phyloP scores from a whole-genome alignment of 2,329 filamentous ascomycete species.

The Fusarium decemcellulare region DNA sequence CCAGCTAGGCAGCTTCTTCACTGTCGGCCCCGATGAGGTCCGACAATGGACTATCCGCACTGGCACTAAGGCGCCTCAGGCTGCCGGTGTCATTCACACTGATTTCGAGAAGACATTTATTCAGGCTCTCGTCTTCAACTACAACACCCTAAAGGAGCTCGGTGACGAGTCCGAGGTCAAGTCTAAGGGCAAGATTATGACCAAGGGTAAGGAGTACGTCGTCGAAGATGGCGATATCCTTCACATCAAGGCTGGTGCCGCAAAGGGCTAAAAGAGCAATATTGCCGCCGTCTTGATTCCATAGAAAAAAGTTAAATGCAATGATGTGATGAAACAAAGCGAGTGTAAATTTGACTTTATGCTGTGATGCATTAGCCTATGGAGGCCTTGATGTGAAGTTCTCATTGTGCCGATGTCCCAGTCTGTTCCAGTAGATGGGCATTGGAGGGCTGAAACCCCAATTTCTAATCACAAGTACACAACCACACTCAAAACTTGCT shows the following conservation, averaged over 20 bases:
- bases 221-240: slow-evolving; percentile 87
- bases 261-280: slow-evolving; percentile 71
- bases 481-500: background rate
- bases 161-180: slow-evolving; percentile 92
- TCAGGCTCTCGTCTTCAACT: slow-evolving; percentile 96
- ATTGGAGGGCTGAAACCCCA: background rate
- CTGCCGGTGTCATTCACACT: slow-evolving; percentile 96
- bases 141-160: slow-evolving; percentile 81
- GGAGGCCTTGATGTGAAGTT: background rate
- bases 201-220: slow-evolving; percentile 98
- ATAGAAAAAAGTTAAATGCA: slow-evolving; percentile 44
- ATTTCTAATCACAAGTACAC: no score
- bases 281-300: slow-evolving; percentile 21
- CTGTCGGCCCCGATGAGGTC: slow-evolving; percentile 94
- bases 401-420: no score
- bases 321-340: slow-evolving; percentile 38
- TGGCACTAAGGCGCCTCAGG: slow-evolving; percentile 96
- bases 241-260: slow-evolving; percentile 91
- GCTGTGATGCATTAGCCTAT: background rate
- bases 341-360: background rate
- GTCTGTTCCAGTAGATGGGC: background rate
- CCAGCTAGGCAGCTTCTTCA: slow-evolving; percentile 97
- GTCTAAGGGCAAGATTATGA: slow-evolving; percentile 96
- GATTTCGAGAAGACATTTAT: slow-evolving; percentile 99
- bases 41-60: slow-evolving; percentile 98